Percentiles rank a stretch among this genome's conserved stretches.
phyloP scores from a whole-genome alignment of 2,329 filamentous ascomycete genomes.

The Botrytis squamosa region DNA sequence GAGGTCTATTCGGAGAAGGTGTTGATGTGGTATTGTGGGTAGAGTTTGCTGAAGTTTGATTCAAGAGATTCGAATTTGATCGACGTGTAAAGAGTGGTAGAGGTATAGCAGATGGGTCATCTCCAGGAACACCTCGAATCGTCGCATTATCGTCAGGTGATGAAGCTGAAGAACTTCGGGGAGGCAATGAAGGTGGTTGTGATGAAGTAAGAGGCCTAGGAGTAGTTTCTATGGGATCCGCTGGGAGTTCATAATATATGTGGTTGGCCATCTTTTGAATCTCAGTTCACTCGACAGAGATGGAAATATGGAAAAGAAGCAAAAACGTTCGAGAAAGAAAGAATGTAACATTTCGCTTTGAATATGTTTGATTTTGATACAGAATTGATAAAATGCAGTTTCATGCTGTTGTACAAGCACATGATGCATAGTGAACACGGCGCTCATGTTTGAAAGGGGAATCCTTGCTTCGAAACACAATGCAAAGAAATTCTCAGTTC shows the following conservation, averaged over 20 bases:
- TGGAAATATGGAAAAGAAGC: not conserved
- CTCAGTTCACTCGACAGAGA: not conserved
- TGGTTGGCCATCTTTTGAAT: not conserved
- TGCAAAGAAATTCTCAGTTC: slow-evolving; percentile 9
- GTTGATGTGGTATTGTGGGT: not conserved
- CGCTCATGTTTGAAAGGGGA: slow-evolving; percentile 6
- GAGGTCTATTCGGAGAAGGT: not conserved
- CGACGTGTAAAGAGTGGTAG: slow-evolving; percentile 3
- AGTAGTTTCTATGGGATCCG: not conserved
- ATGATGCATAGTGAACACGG: slow-evolving; percentile 16
- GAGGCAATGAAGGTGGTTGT: slow-evolving; percentile 5
- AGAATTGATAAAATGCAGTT: slow-evolving; percentile 1
- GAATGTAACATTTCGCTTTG: not conserved
- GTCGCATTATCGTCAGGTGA: not conserved
- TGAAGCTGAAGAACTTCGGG: not conserved
- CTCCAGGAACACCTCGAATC: slow-evolving; percentile 12
- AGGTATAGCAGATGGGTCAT: not conserved
- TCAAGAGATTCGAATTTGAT: slow-evolving; percentile 6
- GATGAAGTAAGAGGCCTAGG: not conserved
- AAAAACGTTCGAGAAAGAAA: not conserved
- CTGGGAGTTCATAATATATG: slow-evolving; percentile 15
- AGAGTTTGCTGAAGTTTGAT: not conserved
- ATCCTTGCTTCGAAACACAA: slow-evolving; percentile 17
- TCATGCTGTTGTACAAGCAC: slow-evolving; percentile 11
- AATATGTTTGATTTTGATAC: not conserved